Evolutionary conservation across 2,329 filamentous ascomycete genomes (phyloP), one percentile per base, ranked within the genome.

Genomic region (Aspergillaceae sp.): DNA sequence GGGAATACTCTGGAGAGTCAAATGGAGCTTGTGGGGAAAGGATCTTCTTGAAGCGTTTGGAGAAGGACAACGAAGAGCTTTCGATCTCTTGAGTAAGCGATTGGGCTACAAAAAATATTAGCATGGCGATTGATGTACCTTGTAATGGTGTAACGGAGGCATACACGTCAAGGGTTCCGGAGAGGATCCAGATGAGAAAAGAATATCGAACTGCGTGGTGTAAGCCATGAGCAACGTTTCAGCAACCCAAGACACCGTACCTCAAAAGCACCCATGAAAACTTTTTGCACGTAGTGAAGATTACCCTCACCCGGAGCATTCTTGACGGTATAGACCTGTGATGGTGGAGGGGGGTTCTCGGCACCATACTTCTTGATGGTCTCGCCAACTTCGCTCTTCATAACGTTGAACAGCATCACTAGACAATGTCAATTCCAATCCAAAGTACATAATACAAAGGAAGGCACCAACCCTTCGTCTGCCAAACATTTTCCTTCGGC

Each of bases 191-290:
- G 90, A 94, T 4, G 87, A 88, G 71, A 89, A 96, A 42, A 97
- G 75, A 44, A 97, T 76, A 63, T 97, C 92, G 56, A 97, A 97
- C 72, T 90, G 46, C 29, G 9, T 40, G 19, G 5, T 26, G 48
- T 61, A 29, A 58, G 58, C 11, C 6, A 48, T 7, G 5, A 5
- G 4, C 0, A 11, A 19, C 19, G 29, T 37, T 7, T 30, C 5
- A 7, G 6, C 5, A 27, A 7, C 3, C 29, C 1, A 4, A 32
- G 7, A n/a, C 9, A 42, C 47, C 61, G 50, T 58, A 75, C 73
- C 67, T 84, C 88, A 59, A 97, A 98, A 1, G 83, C 67, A 1
- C 92, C 91, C 57, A 90, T 79, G 57, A 95, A 97, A 2, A 89
- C 80, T 69, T 95, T 96, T 67, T 98, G 88, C 10, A 97, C 76